Evolutionary conservation across 2,329 filamentous ascomycete genomes (phyloP).

Genomic region (Phyllosticta ampelicida): DNA sequence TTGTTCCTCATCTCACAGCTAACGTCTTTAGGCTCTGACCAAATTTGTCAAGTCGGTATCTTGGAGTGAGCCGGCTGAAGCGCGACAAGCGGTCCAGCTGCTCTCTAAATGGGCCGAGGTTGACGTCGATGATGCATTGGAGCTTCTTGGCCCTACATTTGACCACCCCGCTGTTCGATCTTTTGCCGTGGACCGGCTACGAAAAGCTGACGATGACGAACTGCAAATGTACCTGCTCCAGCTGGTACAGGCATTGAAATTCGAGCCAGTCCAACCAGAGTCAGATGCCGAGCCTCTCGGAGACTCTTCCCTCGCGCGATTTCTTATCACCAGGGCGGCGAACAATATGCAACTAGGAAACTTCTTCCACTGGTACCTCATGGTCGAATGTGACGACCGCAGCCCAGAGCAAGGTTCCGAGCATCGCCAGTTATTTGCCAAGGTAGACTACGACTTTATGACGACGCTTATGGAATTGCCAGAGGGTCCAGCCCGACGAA

Average conservation of each 20-base stretch:
- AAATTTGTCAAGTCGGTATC: conserved; percentile 98
- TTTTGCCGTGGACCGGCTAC: conserved; percentile 83
- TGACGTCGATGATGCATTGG: conserved; percentile 90
- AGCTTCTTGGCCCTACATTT: conserved; percentile 84
- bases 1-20: neutral
- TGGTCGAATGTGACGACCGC: conserved; percentile 87
- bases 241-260: conserved; percentile 91
- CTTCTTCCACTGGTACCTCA: conserved; percentile 96
- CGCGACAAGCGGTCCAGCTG: conserved; percentile 79
- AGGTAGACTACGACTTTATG: conserved; percentile 96
- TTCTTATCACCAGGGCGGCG: conserved; percentile 78
- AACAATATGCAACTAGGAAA: conserved; percentile 86
- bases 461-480: conserved; percentile 62
- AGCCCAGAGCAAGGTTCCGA: conserved; percentile 63
- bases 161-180: conserved; percentile 79
- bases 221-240: conserved; percentile 84
- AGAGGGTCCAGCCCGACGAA: conserved; percentile 61
- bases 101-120: conserved; percentile 93
- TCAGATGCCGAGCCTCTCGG: conserved; percentile 50
- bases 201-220: conserved; percentile 88
- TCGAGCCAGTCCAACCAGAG: conserved; percentile 49
- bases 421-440: conserved; percentile 77
- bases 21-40: conserved; percentile 52
- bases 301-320: conserved; percentile 78
- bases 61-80: conserved; percentile 78